phyloP scores from a whole-genome alignment of 169 alveolate species.

The Cryptosporidium canis region DNA sequence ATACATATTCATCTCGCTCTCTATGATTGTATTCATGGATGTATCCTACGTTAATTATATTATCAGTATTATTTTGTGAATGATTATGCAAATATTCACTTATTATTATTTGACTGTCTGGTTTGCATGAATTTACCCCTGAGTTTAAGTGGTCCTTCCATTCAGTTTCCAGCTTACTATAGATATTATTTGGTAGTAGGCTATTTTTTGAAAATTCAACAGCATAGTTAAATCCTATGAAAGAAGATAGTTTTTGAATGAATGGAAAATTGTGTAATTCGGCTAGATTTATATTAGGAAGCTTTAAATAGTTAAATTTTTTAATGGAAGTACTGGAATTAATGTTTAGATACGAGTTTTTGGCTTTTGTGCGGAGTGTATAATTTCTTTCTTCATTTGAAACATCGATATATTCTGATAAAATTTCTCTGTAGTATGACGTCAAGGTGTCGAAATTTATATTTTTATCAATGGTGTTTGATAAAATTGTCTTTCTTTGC shows the following conservation, averaged over 20 bases:
- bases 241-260: neutral
- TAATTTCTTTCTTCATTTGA: slow-evolving; percentile 4
- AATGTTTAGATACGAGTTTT: neutral
- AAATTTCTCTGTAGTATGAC: slow-evolving; percentile 19
- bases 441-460: neutral
- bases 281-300: neutral
- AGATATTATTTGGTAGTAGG: neutral
- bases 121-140: neutral
- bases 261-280: neutral
- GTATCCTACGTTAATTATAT: neutral
- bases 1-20: neutral
- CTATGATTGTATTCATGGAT: neutral
- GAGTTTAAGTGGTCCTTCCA: neutral
- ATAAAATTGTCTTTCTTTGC: neutral
- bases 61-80: neutral
- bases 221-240: neutral
- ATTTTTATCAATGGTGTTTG: neutral
- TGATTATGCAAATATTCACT: neutral
- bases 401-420: slow-evolving; percentile 16
- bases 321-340: neutral
- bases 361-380: neutral
- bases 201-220: neutral
- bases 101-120: neutral
- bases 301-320: neutral
- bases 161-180: neutral